phyloP scores from a whole-genome alignment of 805 yeast genomes.

The Pachysolen tannophilus region DNA sequence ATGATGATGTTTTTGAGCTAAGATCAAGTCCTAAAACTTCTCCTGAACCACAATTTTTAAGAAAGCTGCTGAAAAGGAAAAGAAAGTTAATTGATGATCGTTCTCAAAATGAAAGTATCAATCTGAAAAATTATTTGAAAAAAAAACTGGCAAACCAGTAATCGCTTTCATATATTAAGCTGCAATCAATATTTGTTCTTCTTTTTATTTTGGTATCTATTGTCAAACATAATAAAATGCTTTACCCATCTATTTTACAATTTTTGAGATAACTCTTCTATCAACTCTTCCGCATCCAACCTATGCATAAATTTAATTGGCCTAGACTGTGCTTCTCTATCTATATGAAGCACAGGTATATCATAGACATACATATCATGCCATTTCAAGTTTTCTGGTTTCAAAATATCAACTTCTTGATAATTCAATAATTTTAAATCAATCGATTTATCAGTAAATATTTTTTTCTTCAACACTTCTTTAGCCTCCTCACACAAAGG shows the following conservation, averaged over 20 bases:
- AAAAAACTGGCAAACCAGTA: neutral
- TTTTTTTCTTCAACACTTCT: slow-evolving; percentile 34
- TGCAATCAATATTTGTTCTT: no score
- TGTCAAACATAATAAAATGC: neutral
- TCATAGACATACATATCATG: slow-evolving; percentile 68
- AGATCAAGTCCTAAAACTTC: no score
- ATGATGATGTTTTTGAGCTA: no score
- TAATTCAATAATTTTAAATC: slow-evolving; percentile 23
- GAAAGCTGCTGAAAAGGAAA: no score
- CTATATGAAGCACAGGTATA: slow-evolving; percentile 70
- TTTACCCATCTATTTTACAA: slow-evolving; percentile 10
- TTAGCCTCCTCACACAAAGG: slow-evolving; percentile 63
- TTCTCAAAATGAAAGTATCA: neutral
- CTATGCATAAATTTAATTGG: slow-evolving; percentile 64
- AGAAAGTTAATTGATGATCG: no score
- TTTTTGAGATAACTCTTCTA: slow-evolving; percentile 39
- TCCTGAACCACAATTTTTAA: no score
- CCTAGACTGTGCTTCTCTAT: slow-evolving; percentile 34
- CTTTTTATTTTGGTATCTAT: no score
- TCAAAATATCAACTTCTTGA: slow-evolving; percentile 47
- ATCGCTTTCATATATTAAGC: neutral
- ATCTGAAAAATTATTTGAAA: neutral
- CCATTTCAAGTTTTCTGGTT: slow-evolving; percentile 52
- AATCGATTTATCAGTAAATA: slow-evolving; percentile 22
- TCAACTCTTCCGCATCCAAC: slow-evolving; percentile 44